Base-by-base conservation (phyloP, 768 basidiomycete genomes). In the Sarcomyxa edulis region DNA sequence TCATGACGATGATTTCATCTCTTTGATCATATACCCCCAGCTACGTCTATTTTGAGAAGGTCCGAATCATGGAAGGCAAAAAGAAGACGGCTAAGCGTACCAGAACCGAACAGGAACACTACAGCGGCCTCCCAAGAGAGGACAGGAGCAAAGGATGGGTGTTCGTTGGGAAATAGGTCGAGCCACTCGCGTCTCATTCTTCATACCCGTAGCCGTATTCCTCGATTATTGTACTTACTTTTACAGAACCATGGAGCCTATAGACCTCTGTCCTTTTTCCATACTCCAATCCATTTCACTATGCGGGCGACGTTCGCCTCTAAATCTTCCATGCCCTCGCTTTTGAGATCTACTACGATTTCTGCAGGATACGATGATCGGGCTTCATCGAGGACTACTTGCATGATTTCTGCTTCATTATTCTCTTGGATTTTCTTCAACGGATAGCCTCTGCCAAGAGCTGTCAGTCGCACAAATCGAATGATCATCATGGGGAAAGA, bases 391-490 rank as follows among this genome's bases (percentile, higher is more conserved):
- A 86, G 65, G 25, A 96, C 81, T 35, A 93, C 80, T 53, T 88
- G 72, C 93, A 98, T 96, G 54, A 99, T 98, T 65, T 99, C 96
- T 9, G 94, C 93, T 53, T 94, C 86, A 59, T 97, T 94, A 60
- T 99, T 99, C 62, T 99, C 96, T 56, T 94, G 87, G 4, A 99
- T 90, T 63, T 99, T 99, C 58, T 89, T 89, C 34, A 93, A 59
- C 1, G 86, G 66, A 55, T 98, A 98, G 7, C 76, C 74, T 44
- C 94, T 97, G 58, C 20, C 40, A 7, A 29, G 39, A n/a, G n/a
- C n/a, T n/a, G n/a, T n/a, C n/a, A n/a, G n/a, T n/a, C 32, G 28
- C 45, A 19, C 7, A 38, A 43, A 31, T 32, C 25, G 20, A 14
- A n/a, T n/a, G n/a, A 18, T 11, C 33, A 49, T 6, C 6, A 19